A percentile compares a stretch with the other conserved stretches of the same genome.
Evolutionary conservation across 1,284 basidiomycete genomes (phyloP).

Genomic region (Ganoderma leucocontextum): DNA sequence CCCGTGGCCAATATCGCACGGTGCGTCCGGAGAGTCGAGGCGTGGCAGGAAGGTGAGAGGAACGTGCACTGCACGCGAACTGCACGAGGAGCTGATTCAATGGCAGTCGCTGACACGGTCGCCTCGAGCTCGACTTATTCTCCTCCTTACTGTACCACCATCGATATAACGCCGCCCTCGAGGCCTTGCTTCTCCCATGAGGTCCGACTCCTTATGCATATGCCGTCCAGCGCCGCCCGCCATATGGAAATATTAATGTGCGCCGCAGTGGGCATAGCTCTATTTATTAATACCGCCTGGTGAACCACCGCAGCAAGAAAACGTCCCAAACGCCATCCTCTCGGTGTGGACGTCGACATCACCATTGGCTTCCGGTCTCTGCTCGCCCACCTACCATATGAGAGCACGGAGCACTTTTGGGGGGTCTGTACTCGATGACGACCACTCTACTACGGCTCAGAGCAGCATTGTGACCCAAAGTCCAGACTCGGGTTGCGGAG

Average conservation of each 20-base stretch:
- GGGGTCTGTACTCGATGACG: neutral
- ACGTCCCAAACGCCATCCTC: neutral
- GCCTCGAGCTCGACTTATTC: neutral
- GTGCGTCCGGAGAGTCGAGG: neutral
- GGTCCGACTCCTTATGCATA: neutral
- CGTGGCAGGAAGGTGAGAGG: neutral
- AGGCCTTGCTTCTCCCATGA: neutral
- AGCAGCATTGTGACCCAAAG: neutral
- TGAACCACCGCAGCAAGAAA: neutral
- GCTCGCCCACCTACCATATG: neutral
- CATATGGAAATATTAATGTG: neutral
- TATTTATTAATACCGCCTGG: neutral
- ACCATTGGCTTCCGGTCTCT: neutral
- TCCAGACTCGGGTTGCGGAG: no score
- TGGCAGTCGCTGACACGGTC: neutral
- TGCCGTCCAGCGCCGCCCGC: neutral
- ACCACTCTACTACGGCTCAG: neutral
- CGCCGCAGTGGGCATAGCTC: neutral
- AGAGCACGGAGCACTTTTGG: neutral
- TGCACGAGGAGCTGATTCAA: neutral
- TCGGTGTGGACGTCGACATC: neutral
- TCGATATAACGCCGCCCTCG: neutral
- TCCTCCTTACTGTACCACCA: constrained; percentile 3
- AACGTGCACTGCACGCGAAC: constrained; percentile 5
- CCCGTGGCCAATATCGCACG: neutral